Conservation (phyloP, 768 basidiomycete species). For the Phanerochaete sordida region DNA sequence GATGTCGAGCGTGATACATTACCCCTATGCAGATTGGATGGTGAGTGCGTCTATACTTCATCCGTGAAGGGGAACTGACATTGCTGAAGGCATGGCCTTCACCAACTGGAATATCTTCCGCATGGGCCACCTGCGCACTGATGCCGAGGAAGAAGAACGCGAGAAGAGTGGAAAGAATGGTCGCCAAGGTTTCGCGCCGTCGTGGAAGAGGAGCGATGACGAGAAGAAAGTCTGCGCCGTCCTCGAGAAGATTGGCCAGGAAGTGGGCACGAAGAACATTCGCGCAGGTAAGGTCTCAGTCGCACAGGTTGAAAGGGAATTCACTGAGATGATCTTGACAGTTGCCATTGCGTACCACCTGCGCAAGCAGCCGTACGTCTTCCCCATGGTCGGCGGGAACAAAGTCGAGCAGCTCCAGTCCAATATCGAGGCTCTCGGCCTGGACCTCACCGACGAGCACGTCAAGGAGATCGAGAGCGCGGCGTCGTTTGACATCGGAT, state of each 20-base stretch:
- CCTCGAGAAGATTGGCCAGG: conserved; percentile 22
- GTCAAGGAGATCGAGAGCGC: conserved; percentile 40
- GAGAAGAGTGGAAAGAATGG: conserved; percentile 27
- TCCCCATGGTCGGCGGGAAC: conserved; percentile 46
- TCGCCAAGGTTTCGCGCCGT: conserved; percentile 35
- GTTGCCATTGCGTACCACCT: conserved; percentile 26
- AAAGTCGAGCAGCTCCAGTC: conserved; percentile 45
- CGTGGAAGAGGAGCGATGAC: conserved; percentile 44
- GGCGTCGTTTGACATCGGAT: conserved; percentile 42
- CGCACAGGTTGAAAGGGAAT: conserved; percentile 8
- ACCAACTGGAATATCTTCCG: conserved; percentile 36
- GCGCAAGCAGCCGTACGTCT: conserved; percentile 46
- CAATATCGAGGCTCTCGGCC: conserved; percentile 47
- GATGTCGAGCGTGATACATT: conserved; percentile 42
- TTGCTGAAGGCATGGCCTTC: conserved; percentile 26
- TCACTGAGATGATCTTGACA: not conserved
- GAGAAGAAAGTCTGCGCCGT: conserved; percentile 44
- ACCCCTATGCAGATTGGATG: conserved; percentile 28
- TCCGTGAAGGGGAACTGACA: conserved; percentile 27
- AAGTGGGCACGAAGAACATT: not conserved
- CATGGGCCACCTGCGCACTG: conserved; percentile 33
- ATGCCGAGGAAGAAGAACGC: conserved; percentile 29
- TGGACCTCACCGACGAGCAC: conserved; percentile 39
- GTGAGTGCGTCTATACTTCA: conserved; percentile 27
- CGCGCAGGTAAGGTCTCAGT: not conserved